Conservation (phyloP, 2,329 filamentous ascomycete genomes). For the Microcyclospora pomicola region DNA sequence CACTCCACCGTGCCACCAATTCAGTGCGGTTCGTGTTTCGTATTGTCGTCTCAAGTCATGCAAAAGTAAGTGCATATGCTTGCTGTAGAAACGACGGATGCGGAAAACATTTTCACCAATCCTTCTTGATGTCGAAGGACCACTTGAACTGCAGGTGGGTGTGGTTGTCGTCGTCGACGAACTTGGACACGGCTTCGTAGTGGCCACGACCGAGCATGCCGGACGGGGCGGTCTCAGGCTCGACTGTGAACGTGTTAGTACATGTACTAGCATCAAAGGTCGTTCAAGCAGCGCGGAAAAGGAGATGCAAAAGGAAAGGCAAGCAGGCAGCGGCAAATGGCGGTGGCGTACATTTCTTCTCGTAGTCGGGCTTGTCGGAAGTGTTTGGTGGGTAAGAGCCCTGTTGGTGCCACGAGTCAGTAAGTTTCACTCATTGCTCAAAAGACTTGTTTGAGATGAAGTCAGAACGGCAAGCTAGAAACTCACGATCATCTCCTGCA, state of each 20-base stretch:
- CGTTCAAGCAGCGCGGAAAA: no score
- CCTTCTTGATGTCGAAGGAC: slow-evolving; percentile 93
- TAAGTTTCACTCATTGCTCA: background rate
- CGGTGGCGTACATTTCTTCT: slow-evolving; percentile 69
- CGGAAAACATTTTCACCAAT: slow-evolving; percentile 51
- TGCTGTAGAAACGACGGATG: background rate
- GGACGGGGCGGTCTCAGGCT: slow-evolving; percentile 78
- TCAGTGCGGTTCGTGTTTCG: no score
- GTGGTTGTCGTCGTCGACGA: slow-evolving; percentile 89
- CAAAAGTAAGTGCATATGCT: no score
- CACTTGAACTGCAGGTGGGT: slow-evolving; percentile 86
- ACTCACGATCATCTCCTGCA: slow-evolving; percentile 93
- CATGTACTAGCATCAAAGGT: background rate
- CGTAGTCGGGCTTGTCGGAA: slow-evolving; percentile 68
- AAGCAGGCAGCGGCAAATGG: slow-evolving; percentile 1
- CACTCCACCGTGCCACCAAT: no score
- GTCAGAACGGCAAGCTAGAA: background rate
- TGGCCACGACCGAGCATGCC: slow-evolving; percentile 82
- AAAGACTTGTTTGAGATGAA: background rate
- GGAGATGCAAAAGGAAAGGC: background rate
- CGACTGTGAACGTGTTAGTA: slow-evolving; percentile 42
- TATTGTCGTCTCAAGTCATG: no score
- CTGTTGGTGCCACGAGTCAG: slow-evolving; percentile 30
- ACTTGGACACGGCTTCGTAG: slow-evolving; percentile 80
- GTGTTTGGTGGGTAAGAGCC: slow-evolving; percentile 91